Percentiles rank a stretch among this genome's conserved stretches.
Evolutionary conservation across 1,284 basidiomycete species (phyloP).

Genomic region (Sanghuangporus baumii): DNA sequence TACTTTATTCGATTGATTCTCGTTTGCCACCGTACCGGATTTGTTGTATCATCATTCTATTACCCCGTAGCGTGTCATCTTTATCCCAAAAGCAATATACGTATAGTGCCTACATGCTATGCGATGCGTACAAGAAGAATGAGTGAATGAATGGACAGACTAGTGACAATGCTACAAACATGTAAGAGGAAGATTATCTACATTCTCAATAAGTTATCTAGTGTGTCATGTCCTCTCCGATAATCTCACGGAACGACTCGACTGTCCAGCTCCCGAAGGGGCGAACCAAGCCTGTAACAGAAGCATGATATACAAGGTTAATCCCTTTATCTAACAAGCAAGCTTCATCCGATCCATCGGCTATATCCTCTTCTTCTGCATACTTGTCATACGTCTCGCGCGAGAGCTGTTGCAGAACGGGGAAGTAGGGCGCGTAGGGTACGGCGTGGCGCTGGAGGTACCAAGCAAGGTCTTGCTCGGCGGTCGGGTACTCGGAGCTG

Average conservation of each 20-base stretch:
- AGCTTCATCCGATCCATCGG: not conserved
- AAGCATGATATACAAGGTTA: constrained; percentile 12
- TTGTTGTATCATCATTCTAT: too few species aligned
- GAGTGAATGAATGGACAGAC: not conserved
- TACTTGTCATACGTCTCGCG: constrained; percentile 29
- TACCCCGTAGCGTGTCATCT: too few species aligned
- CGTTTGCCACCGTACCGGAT: too few species aligned
- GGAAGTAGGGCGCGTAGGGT: constrained; percentile 57
- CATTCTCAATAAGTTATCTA: not conserved
- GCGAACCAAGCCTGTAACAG: constrained; percentile 4
- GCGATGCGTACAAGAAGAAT: not conserved
- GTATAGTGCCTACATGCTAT: not conserved
- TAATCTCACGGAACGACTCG: constrained; percentile 13
- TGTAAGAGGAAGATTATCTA: not conserved
- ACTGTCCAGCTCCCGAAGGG: constrained; percentile 14
- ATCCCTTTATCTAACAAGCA: constrained; percentile 7
- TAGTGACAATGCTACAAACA: not conserved
- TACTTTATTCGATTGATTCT: too few species aligned
- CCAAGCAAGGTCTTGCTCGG: constrained; percentile 41
- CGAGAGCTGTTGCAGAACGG: constrained; percentile 52
- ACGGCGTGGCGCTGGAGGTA: constrained; percentile 66
- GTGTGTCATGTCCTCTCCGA: constrained; percentile 9
- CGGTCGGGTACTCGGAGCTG: constrained; percentile 26
- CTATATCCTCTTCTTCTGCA: not conserved
- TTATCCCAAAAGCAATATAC: too few species aligned